Evolutionary conservation across 2,329 filamentous ascomycete species (phyloP), one percentile per base, ranked within the genome.

Genomic region (Furcasterigmium furcatum): DNA sequence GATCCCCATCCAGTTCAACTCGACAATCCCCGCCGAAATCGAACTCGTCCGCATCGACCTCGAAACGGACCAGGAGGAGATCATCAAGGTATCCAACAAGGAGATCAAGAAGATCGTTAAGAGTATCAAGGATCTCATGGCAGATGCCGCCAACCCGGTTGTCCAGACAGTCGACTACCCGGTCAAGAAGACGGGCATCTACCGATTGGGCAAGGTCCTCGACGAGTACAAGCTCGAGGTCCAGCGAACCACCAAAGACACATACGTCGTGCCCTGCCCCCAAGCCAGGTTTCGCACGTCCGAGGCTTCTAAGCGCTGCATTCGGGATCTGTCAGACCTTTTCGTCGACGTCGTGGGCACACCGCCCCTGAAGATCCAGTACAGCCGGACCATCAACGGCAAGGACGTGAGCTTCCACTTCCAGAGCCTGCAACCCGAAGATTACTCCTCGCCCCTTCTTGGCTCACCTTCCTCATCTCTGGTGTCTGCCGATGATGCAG

Each of bases 141-240:
- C 82, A 19, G 87, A 87, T 51, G 16, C 34, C n/a, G 74, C 77
- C 58, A 60, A 77, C 4, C 70, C 74, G 4, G 71, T 76, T 8
- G 79, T 86, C 36, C 80, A 88, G 43, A 77, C 82, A 43, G 81
- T 95, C 57, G 79, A 84, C 44, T 87, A 89, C 56, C 74, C 79
- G 0, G 78, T 95, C 30, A 95, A 89, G 70, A 94, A 94, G 65
- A 82, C 90, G 2, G 94, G 94, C 29, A 79, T 95, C 18, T 99
- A 99, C 66, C 80, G 86, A 35, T 76, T 99, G 25, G 80, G 85
- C 46, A 90, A 84, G 61, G 91, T 99, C 9, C 71, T 96, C 52
- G 94, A 99, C 62, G 86, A 95, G 62, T 94, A 95, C 48, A 95
- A 96, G 64, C 79, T 99, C 25, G 91, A 97, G 62, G 89, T 96